phyloP scores from a whole-genome alignment of 768 basidiomycete genomes.

The Suillus clintonianus region DNA sequence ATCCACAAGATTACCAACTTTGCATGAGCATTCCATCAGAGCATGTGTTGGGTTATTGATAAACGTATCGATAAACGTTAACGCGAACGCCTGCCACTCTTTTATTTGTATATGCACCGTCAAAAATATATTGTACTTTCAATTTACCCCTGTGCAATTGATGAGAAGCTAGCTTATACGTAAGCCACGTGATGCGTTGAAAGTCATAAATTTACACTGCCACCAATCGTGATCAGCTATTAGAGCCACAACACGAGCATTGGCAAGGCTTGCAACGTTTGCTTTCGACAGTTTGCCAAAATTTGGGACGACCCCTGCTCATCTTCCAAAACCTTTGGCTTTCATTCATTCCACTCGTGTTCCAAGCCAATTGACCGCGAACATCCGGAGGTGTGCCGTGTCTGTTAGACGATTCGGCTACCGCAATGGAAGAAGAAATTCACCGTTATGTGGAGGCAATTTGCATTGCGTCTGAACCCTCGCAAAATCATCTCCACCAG shows the following conservation, averaged over 20 bases:
- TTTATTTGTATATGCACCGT: not conserved
- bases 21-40: slow-evolving; percentile 45
- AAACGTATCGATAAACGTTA: no score
- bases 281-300: not conserved
- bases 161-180: not conserved
- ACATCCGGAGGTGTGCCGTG: slow-evolving; percentile 20
- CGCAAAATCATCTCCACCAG: slow-evolving; percentile 69
- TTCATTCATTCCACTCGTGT: not conserved
- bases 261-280: not conserved
- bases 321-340: not conserved
- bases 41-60: slow-evolving; percentile 44
- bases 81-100: not conserved
- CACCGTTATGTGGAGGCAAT: slow-evolving; percentile 84
- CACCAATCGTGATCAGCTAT: slow-evolving; percentile 3
- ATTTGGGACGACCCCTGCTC: not conserved
- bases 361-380: slow-evolving; percentile 3
- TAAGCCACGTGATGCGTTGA: slow-evolving; percentile 1
- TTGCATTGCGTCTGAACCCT: slow-evolving; percentile 82
- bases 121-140: not conserved
- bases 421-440: slow-evolving; percentile 71
- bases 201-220: slow-evolving; percentile 3
- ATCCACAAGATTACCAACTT: slow-evolving; percentile 44
- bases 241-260: not conserved
- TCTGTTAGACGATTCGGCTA: slow-evolving; percentile 14
- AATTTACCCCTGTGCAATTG: slow-evolving; percentile 2